A percentile compares a stretch with the other conserved stretches of the same genome.
Evolutionary conservation across 352 stramenopile species (phyloP).

Genomic region (Globisporangium okanoganense): DNA sequence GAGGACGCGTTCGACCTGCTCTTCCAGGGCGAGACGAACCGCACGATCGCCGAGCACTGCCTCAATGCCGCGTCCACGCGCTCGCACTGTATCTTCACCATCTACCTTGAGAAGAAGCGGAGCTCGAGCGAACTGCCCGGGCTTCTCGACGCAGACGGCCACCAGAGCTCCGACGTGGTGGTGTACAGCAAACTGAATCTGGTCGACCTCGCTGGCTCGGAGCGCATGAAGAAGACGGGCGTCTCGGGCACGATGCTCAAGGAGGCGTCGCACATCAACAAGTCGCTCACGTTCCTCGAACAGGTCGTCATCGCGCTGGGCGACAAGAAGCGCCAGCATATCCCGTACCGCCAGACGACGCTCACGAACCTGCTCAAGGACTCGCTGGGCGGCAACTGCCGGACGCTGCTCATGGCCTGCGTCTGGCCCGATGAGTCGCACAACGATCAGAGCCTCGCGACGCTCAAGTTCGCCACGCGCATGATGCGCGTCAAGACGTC

Average conservation of each 20-base stretch:
- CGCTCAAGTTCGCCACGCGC: constrained; percentile 89
- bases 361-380: constrained; percentile 91
- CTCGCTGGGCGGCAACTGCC: constrained; percentile 75
- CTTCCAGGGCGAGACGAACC: constrained; percentile 75
- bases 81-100: constrained; percentile 80
- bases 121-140: constrained; percentile 18
- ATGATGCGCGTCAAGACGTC: constrained; percentile 85
- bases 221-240: constrained; percentile 86
- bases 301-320: constrained; percentile 90
- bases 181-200: constrained; percentile 90
- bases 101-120: constrained; percentile 59
- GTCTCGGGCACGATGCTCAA: constrained; percentile 51
- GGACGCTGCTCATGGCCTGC: constrained; percentile 85
- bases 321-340: constrained; percentile 84
- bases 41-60: constrained; percentile 74
- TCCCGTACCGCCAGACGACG: constrained; percentile 93
- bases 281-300: constrained; percentile 70
- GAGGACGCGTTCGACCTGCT: constrained; percentile 76
- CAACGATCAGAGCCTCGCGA: constrained; percentile 87
- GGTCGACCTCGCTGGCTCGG: constrained; percentile 91
- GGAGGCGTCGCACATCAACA: constrained; percentile 62
- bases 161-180: constrained; percentile 14
- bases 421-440: constrained; percentile 70
- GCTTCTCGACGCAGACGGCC: constrained; percentile 12
- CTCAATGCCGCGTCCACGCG: constrained; percentile 74